Evolutionary conservation across 805 yeast species (phyloP).

Genomic region (Candida chilensis): DNA sequence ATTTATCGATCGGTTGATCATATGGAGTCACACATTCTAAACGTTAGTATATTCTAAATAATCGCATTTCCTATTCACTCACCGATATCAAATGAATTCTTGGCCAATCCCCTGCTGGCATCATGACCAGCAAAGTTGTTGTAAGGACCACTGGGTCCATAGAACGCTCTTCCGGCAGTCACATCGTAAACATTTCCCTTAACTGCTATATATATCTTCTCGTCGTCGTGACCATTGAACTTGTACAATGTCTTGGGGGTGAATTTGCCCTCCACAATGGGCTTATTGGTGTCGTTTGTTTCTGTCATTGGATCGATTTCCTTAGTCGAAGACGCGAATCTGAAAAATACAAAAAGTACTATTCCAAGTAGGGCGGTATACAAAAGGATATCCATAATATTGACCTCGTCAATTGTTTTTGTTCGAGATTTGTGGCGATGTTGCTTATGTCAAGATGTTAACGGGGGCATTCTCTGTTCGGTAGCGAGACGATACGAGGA

Average conservation of each 20-base stretch:
- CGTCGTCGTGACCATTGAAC: slow-evolving; percentile 75
- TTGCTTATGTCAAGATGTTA: no score
- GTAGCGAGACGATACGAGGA: no score
- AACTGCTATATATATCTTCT: slow-evolving; percentile 79
- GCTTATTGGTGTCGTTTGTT: no score
- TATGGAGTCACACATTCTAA: slow-evolving; percentile 48
- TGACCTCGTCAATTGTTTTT: no score
- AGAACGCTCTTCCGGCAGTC: slow-evolving; percentile 67
- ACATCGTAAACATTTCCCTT: slow-evolving; percentile 83
- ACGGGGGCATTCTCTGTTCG: no score
- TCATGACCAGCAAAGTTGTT: slow-evolving; percentile 93
- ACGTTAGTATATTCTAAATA: slow-evolving; percentile 2
- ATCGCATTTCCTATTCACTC: slow-evolving; percentile 5
- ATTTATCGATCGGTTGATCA: slow-evolving; percentile 70
- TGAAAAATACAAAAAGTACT: no score
- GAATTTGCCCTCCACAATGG: slow-evolving; percentile 39
- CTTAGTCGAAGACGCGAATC: no score
- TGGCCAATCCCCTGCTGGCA: slow-evolving; percentile 87
- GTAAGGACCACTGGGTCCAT: slow-evolving; percentile 96
- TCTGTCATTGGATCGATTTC: no score
- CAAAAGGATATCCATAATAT: no score
- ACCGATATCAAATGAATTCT: slow-evolving; percentile 71
- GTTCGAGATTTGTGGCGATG: no score
- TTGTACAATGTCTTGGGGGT: slow-evolving; percentile 68
- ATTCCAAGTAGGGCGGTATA: no score